Conservation (phyloP, 2,329 filamentous ascomycete genomes). For the Curvularia verruculosa region DNA sequence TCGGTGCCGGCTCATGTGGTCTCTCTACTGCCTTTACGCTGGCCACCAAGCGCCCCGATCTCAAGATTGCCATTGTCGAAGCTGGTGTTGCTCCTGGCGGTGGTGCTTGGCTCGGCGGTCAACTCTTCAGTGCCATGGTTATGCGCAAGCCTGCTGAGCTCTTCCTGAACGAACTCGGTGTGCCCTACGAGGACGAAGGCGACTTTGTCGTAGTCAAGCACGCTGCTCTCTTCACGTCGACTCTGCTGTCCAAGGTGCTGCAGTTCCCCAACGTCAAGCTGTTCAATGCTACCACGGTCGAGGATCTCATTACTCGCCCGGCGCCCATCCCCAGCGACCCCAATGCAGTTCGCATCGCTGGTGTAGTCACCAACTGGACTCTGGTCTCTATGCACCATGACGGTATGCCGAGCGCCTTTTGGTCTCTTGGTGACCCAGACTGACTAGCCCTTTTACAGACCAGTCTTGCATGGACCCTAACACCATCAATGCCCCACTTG, state of each 20-base stretch:
- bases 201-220: slow-evolving; percentile 93
- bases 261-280: slow-evolving; percentile 90
- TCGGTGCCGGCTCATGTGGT: slow-evolving; percentile 88
- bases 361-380: slow-evolving; percentile 96
- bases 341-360: slow-evolving; percentile 72
- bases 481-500: slow-evolving; percentile 89
- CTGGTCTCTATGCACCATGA: slow-evolving; percentile 71
- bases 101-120: slow-evolving; percentile 90
- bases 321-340: slow-evolving; percentile 48
- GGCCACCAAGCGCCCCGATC: slow-evolving; percentile 80
- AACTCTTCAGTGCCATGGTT: slow-evolving; percentile 94
- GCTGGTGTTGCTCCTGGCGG: slow-evolving; percentile 83
- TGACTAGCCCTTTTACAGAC: slow-evolving; percentile 61
- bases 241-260: slow-evolving; percentile 81
- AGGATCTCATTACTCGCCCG: slow-evolving; percentile 87
- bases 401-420: slow-evolving; percentile 15
- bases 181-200: slow-evolving; percentile 87
- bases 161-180: slow-evolving; percentile 80
- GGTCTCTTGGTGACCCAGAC: neutral
- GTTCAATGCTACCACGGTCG: slow-evolving; percentile 92
- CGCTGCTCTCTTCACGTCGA: slow-evolving; percentile 89
- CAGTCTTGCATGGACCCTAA: slow-evolving; percentile 97
- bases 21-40: slow-evolving; percentile 84
- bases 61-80: slow-evolving; percentile 91
- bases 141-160: slow-evolving; percentile 91